Percentiles rank a stretch among this genome's conserved stretches.
phyloP scores from a whole-genome alignment of 495 filamentous ascomycete genomes.

The Neurospora pannonica region DNA sequence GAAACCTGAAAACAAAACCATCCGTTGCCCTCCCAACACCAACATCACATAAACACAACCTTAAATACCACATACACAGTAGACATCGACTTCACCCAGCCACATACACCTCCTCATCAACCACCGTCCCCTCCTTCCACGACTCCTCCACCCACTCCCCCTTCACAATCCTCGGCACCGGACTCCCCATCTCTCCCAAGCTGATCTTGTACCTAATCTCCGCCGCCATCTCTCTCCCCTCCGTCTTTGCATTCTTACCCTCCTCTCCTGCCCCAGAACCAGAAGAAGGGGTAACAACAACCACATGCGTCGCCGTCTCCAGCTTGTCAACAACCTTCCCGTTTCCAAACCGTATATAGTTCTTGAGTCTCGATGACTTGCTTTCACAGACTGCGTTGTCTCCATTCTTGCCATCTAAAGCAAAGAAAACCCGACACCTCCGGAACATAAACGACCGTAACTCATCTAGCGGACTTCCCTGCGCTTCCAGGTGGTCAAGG shows the following conservation, averaged over 20 bases:
- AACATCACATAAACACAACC: not conserved
- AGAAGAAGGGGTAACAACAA: slow-evolving; percentile 30
- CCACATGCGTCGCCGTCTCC: slow-evolving; percentile 53
- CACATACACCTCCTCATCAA: slow-evolving; percentile 70
- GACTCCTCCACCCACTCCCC: slow-evolving; percentile 67
- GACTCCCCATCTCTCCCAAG: slow-evolving; percentile 18
- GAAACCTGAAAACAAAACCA: not conserved
- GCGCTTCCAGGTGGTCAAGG: slow-evolving; percentile 45
- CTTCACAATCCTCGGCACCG: slow-evolving; percentile 62
- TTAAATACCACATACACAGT: not conserved
- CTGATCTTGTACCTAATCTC: slow-evolving; percentile 37
- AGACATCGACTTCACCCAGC: slow-evolving; percentile 3
- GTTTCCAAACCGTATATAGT: slow-evolving; percentile 54
- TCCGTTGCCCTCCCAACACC: not conserved
- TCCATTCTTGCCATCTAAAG: slow-evolving; percentile 4
- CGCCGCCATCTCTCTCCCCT: slow-evolving; percentile 26
- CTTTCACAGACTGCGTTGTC: slow-evolving; percentile 5
- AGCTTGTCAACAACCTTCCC: slow-evolving; percentile 43
- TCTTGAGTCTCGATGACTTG: slow-evolving; percentile 23
- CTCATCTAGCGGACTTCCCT: slow-evolving; percentile 39
- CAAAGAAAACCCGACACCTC: slow-evolving; percentile 48
- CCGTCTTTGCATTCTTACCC: slow-evolving; percentile 1
- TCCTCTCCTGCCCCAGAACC: slow-evolving; percentile 9
- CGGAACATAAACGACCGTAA: slow-evolving; percentile 60
- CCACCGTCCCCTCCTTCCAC: slow-evolving; percentile 65